Percentiles rank a stretch among this genome's conserved stretches.
Evolutionary conservation across 2,329 filamentous ascomycete genomes (phyloP).

Genomic region (Diaporthe ilicicola): DNA sequence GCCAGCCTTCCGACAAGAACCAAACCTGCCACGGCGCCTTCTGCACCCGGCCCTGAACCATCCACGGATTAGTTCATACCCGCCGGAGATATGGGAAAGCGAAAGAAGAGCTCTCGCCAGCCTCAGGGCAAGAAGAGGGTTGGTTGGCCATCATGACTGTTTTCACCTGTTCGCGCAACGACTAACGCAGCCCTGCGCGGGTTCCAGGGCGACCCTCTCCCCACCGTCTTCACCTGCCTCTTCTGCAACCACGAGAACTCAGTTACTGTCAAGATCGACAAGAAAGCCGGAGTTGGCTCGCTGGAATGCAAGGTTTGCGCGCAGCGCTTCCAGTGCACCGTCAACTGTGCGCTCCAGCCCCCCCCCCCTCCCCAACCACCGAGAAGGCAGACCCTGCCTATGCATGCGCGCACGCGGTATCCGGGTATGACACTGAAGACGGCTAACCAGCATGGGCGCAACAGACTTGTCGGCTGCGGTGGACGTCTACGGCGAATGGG

Average conservation of each 20-base stretch:
- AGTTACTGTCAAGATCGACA: slow-evolving; percentile 90
- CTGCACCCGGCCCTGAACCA: not conserved
- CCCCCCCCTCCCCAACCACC: not conserved
- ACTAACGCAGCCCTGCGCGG: slow-evolving; percentile 1
- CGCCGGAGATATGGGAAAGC: slow-evolving; percentile 76
- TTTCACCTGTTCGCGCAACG: slow-evolving; percentile 4
- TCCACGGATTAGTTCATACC: not conserved
- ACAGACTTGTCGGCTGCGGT: slow-evolving; percentile 88
- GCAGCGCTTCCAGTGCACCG: slow-evolving; percentile 89
- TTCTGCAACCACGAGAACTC: slow-evolving; percentile 99
- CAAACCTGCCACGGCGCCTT: not conserved
- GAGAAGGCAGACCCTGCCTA: not conserved
- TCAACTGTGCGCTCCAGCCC: slow-evolving; percentile 75
- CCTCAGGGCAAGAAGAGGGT: slow-evolving; percentile 86
- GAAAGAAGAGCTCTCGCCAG: slow-evolving; percentile 89
- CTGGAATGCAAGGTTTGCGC: slow-evolving; percentile 93
- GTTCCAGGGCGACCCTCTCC: slow-evolving; percentile 71
- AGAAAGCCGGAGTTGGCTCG: slow-evolving; percentile 86
- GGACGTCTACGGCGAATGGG: slow-evolving; percentile 98
- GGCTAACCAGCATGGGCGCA: not conserved
- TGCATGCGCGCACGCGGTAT: not conserved
- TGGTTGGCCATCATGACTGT: slow-evolving; percentile 33
- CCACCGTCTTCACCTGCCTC: slow-evolving; percentile 91
- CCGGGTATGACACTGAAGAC: not conserved
- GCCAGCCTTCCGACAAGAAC: slow-evolving; percentile 3